Evolutionary conservation across 768 basidiomycete species (phyloP).

Genomic region (Pisolithus marmoratus): DNA sequence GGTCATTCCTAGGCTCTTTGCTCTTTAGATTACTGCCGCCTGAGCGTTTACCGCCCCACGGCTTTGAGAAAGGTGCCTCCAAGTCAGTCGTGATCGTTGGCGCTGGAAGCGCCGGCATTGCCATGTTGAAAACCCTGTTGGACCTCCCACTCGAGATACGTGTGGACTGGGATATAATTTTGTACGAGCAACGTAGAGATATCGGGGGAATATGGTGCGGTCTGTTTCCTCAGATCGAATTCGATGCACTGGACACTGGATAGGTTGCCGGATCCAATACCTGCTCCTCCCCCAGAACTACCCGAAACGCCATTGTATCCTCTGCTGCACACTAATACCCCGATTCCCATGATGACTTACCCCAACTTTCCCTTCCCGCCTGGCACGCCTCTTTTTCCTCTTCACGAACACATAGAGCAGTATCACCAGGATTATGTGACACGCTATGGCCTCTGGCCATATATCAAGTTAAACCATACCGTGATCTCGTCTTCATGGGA

Average conservation of each 20-base stretch:
- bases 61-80: not conserved
- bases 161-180: constrained; percentile 39
- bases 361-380: constrained; percentile 49
- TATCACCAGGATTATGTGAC: constrained; percentile 44
- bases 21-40: not conserved
- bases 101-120: constrained; percentile 51
- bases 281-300: constrained; percentile 37
- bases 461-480: constrained; percentile 39
- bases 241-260: not conserved
- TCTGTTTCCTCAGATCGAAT: not conserved
- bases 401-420: constrained; percentile 37
- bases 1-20: not conserved
- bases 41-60: not conserved
- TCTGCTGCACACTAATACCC: constrained; percentile 47
- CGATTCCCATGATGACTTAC: constrained; percentile 53
- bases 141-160: constrained; percentile 39
- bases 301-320: constrained; percentile 55
- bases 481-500: constrained; percentile 41
- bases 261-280: constrained; percentile 31
- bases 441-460: constrained; percentile 32
- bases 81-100: constrained; percentile 57
- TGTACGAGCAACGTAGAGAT: constrained; percentile 48
- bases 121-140: constrained; percentile 43
- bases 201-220: constrained; percentile 55
- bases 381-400: constrained; percentile 45